Evolutionary conservation across 2,329 filamentous ascomycete species (phyloP), one percentile per base, ranked within the genome.

Genomic region (Diaporthe sp.): DNA sequence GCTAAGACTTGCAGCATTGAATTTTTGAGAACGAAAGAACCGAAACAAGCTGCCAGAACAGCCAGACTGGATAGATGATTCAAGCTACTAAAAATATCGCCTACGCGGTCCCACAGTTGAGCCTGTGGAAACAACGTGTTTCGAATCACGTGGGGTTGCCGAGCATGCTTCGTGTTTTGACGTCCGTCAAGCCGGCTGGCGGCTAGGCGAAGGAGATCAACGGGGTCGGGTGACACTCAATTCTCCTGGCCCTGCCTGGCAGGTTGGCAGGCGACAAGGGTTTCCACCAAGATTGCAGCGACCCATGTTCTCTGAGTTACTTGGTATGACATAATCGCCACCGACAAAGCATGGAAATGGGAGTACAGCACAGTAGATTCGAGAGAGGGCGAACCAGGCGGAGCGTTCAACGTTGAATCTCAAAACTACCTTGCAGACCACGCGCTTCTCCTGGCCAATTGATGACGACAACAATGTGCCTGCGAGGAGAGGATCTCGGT

Each of bases 191-290:
- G 30, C 38, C 35, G 45, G 50, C 57, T 50, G 70, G 70, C 70
- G 70, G 47, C 57, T 72, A 55, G 47, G 55, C 57, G 57, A 72
- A 64, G 70, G 47, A 61, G 45, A 52, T 64, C 70, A 42, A 54
- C 60, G 45, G 70, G 64, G 64, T 68, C 64, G 64, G 64, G 64
- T 68, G 64, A 68, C 64, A 68, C 54, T 40, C 13, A 40, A 54
- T 19, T 54, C 33, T 30, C 64, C 47, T 52, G 60, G 60, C 25
- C n/a, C n/a, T n/a, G n/a, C n/a, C n/a, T n/a, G n/a, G n/a, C n/a
- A n/a, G n/a, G n/a, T n/a, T n/a, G n/a, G n/a, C n/a, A n/a, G n/a
- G 15, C 19, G 57, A 38, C 70, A 72, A 72, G 54, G 70, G 70
- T 4, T 61, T 60, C n/a, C 19, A n/a, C 6, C 42, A 71, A 30